Base-by-base conservation (phyloP, 257 asterid genomes). In the Solanum dulcamara region DNA sequence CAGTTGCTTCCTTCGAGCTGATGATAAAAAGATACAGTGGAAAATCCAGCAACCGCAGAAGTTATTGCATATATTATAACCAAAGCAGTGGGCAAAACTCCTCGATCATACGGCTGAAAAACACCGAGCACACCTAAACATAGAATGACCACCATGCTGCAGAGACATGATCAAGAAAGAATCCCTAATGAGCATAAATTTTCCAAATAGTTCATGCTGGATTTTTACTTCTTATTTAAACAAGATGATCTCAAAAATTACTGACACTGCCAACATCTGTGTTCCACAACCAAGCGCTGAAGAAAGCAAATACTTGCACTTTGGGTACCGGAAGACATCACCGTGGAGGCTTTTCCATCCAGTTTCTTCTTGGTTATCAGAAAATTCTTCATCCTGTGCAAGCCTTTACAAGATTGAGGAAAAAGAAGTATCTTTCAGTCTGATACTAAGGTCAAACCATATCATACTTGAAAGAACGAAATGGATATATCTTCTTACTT, bases 261-360 rank as follows among this genome's bases (percentile, higher is more conserved):
- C 87, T 87, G 74, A 87, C 89, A 87, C 64, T 24, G 84, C 38
- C 70, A 83, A 84, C 80, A 86, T 42, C 81, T 86, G 89, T 26
- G 89, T 83, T 53, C 89, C 87, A 87, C 62, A 77, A 51, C 87
- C 89, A 87, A 87, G 85, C 8, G 83, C 82, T 30, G 89, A 84
- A 14, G 89, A 86, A 51, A 87, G 81, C 57, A 87, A 50, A 33
- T 84, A 67, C 60, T 84, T 84, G 83, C 60, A 57, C 77, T 87
- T 48, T 72, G 89, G 89, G 74, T 64, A 87, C 68, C 89, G 70
- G 64, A 87, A 87, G 22, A 84, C 89, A 87, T 87, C 89, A 67
- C 89, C 89, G 32, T 87, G 89, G 81, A 87, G 85, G 75, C 84
- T 77, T 37, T 86, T 83, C 89, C 89, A 86, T 35, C 89, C 87